Evolutionary conservation across 176 grass and related monocot genomes (phyloP).

Genomic region (Eremochloa ophiuroides): DNA sequence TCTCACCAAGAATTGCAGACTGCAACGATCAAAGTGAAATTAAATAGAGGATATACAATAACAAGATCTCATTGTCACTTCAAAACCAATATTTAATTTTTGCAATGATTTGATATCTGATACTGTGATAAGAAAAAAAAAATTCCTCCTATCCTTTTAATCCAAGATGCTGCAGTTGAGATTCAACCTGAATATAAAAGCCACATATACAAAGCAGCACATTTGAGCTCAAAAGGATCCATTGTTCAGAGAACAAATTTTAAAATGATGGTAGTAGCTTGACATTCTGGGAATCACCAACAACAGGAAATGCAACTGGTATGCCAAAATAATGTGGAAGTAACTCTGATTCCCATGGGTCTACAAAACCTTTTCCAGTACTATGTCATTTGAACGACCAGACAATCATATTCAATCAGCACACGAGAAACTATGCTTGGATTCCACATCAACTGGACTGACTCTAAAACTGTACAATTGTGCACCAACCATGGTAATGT

Average conservation of each 20-base stretch:
- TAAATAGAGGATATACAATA: background rate
- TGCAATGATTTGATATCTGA: background rate
- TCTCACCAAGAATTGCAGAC: constrained; percentile 59
- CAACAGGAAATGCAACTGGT: background rate
- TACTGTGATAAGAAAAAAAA: background rate
- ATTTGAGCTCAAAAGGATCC: background rate
- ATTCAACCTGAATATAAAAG: background rate
- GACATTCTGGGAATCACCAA: background rate
- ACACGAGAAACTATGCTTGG: background rate
- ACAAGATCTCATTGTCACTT: background rate
- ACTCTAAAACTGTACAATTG: background rate
- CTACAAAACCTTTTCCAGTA: background rate
- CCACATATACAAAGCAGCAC: background rate
- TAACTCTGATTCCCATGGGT: background rate
- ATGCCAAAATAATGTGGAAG: background rate
- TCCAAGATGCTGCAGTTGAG: background rate
- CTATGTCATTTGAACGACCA: background rate
- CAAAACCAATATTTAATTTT: background rate
- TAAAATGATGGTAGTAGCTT: background rate
- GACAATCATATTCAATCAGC: background rate
- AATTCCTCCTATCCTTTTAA: background rate
- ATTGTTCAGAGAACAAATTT: background rate
- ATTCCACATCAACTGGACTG: background rate
- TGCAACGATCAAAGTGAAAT: constrained; percentile 29
- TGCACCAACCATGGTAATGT: background rate